A percentile compares a stretch with the other conserved stretches of the same genome.
These are phyloP conservation scores for Mycocentrospora acerina DNA, from an alignment of 2,329 filamentous ascomycete species.

Conservation along the genomic window DNA sequence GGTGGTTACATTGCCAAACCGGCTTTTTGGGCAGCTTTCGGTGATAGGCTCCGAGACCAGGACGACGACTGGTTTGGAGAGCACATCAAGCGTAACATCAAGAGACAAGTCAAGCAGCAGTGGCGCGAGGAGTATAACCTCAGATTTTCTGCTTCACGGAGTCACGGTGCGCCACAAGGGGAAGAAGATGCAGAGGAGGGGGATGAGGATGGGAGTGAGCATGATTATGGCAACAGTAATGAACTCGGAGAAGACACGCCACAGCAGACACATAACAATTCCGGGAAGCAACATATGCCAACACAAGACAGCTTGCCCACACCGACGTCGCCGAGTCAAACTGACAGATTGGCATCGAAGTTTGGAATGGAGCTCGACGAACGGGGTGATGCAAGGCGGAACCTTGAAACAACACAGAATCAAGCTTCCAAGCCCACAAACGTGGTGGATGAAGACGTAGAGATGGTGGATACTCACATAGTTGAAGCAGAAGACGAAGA, in stretches of 20 bases:
- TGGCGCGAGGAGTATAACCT: constrained; percentile 28
- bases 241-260: too few species aligned
- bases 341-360: too few species aligned
- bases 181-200: constrained; percentile 1
- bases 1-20: constrained; percentile 24
- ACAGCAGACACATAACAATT: too few species aligned
- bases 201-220: not conserved
- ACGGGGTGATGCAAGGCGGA: too few species aligned
- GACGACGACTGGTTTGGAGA: constrained; percentile 35
- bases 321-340: too few species aligned
- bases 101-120: constrained; percentile 19
- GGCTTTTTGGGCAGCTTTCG: constrained; percentile 37
- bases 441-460: constrained; percentile 4
- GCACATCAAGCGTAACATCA: constrained; percentile 28
- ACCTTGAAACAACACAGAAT: not conserved
- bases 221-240: constrained; percentile 1
- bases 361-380: too few species aligned
- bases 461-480: constrained; percentile 16
- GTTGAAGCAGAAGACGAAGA: constrained; percentile 12
- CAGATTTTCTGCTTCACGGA: constrained; percentile 16
- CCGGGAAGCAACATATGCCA: too few species aligned
- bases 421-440: not conserved
- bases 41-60: constrained; percentile 28
- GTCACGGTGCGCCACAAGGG: not conserved
- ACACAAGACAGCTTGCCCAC: too few species aligned